Percentiles rank a stretch among this genome's conserved stretches.
Evolutionary conservation across 2,329 filamentous ascomycete genomes (phyloP).

Genomic region (Gremmenia infestans): DNA sequence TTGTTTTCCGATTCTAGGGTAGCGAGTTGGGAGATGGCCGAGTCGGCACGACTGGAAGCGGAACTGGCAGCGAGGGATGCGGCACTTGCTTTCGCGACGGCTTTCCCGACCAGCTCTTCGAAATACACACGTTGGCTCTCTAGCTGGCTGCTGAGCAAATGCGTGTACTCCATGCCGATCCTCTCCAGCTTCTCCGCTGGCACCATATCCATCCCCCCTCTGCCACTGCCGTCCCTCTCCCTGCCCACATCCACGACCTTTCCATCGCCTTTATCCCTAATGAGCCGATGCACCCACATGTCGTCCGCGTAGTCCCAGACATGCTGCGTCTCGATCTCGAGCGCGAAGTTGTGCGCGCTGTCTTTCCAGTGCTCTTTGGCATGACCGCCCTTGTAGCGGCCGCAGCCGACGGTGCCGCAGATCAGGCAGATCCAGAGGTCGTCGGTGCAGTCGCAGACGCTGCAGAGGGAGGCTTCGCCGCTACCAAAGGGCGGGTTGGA

Average conservation of each 20-base stretch:
- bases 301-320: constrained; percentile 98
- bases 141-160: constrained; percentile 85
- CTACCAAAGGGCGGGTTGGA: constrained; percentile 56
- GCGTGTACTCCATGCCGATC: constrained; percentile 91
- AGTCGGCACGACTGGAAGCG: constrained; percentile 47
- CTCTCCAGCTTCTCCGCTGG: constrained; percentile 65
- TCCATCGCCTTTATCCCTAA: constrained; percentile 87
- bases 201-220: constrained; percentile 54
- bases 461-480: constrained; percentile 66
- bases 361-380: constrained; percentile 91
- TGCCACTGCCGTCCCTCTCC: neutral
- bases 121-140: constrained; percentile 93
- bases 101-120: constrained; percentile 84
- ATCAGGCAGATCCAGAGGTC: constrained; percentile 96
- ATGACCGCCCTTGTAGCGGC: constrained; percentile 88
- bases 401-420: constrained; percentile 88
- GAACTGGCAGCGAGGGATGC: constrained; percentile 63
- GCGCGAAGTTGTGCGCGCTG: constrained; percentile 83
- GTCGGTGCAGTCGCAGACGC: constrained; percentile 69
- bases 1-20: constrained; percentile 50
- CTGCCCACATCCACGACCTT: constrained; percentile 84
- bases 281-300: constrained; percentile 91
- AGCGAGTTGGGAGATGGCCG: constrained; percentile 45
- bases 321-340: constrained; percentile 89
- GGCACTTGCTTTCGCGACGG: constrained; percentile 80